Percentiles rank a stretch among this genome's conserved stretches.
Evolutionary conservation across 768 basidiomycete species (phyloP).

Genomic region (Phanerodontia chrysosporium): DNA sequence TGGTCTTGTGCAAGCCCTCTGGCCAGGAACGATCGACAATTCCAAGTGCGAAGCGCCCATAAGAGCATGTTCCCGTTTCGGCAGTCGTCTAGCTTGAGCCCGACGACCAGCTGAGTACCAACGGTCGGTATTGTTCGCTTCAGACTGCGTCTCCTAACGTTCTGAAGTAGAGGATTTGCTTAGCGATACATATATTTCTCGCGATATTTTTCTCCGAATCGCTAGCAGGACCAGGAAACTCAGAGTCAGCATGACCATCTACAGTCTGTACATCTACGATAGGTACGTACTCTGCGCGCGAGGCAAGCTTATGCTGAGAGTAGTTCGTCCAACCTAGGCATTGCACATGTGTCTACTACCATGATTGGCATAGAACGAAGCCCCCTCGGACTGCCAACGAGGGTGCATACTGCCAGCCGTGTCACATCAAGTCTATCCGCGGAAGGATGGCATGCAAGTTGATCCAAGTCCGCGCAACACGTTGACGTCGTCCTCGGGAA

Average conservation of each 20-base stretch:
- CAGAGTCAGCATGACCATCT: conserved; percentile 65
- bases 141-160: too few species aligned
- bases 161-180: too few species aligned
- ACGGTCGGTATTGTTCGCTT: not conserved
- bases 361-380: conserved; percentile 86
- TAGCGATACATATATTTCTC: too few species aligned
- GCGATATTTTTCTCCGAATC: not conserved
- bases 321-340: conserved; percentile 65
- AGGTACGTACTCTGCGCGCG: too few species aligned
- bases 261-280: conserved; percentile 92
- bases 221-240: not conserved
- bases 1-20: not conserved
- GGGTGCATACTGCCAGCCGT: conserved; percentile 76
- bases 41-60: not conserved
- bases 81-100: conserved; percentile 2
- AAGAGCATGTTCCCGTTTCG: not conserved
- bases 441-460: conserved; percentile 28
- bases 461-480: conserved; percentile 64
- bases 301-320: too few species aligned
- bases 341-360: conserved; percentile 90
- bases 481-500: conserved; percentile 56
- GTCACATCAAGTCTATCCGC: conserved; percentile 57
- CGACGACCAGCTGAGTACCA: not conserved
- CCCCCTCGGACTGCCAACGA: conserved; percentile 68
- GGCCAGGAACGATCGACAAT: not conserved